Evolutionary conservation across 257 asterid genomes (phyloP).

Genomic region (Plectranthus barbatus): DNA sequence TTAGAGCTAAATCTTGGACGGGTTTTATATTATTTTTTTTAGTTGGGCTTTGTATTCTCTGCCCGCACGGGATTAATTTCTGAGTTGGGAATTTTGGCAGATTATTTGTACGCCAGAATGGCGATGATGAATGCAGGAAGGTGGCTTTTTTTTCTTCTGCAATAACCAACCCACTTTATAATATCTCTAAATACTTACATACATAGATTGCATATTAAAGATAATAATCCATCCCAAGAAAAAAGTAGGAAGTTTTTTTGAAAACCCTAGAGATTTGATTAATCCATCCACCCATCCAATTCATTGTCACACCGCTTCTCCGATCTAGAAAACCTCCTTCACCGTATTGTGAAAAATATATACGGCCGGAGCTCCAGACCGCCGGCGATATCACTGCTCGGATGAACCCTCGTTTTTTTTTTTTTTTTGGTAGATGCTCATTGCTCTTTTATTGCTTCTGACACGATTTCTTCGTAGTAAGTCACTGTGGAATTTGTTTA

Average conservation of each 20-base stretch:
- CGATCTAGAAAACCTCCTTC: slow-evolving; percentile 2
- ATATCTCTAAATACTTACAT: neutral
- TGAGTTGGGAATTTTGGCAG: neutral
- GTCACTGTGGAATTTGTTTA: neutral
- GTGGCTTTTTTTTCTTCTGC: neutral
- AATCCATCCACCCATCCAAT: neutral
- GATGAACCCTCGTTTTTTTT: neutral
- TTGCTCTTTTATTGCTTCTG: neutral
- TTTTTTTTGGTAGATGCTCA: no score
- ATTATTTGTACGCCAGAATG: neutral
- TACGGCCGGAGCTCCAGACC: slow-evolving; percentile 26
- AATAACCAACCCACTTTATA: neutral
- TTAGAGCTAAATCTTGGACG: slow-evolving; percentile 13
- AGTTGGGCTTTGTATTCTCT: neutral
- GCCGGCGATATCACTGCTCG: slow-evolving; percentile 15
- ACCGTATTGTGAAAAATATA: slow-evolving; percentile 35
- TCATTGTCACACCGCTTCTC: neutral
- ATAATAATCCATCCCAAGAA: neutral
- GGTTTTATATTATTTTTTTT: neutral
- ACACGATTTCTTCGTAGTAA: slow-evolving; percentile 1
- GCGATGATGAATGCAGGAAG: no score
- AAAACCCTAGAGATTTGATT: neutral
- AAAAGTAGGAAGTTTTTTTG: neutral
- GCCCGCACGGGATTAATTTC: neutral
- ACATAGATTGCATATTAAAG: neutral